Evolutionary conservation across 352 stramenopile genomes (phyloP).

Genomic region (Pythium insidiosum): DNA sequence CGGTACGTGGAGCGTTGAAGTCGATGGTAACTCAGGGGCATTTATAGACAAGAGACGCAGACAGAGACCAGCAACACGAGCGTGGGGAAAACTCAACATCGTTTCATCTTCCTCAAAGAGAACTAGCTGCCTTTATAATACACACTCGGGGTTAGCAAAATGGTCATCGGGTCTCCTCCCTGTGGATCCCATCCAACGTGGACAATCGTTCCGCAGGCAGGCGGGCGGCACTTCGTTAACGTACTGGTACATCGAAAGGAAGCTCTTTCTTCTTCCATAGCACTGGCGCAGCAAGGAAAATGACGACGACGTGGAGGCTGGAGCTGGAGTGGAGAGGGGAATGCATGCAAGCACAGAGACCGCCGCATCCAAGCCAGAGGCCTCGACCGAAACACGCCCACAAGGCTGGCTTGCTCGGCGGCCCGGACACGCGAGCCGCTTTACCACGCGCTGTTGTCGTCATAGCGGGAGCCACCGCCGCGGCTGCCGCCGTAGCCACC

Average conservation of each 20-base stretch:
- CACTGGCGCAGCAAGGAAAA: slow-evolving; percentile 3
- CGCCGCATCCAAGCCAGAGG: slow-evolving; percentile 5
- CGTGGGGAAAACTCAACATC: too few relatives aligned
- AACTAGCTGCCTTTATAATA: slow-evolving; percentile 33
- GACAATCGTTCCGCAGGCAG: slow-evolving; percentile 22
- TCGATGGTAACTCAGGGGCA: too few relatives aligned
- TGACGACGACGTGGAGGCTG: neutral
- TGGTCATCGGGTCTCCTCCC: slow-evolving; percentile 23
- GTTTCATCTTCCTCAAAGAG: slow-evolving; percentile 19
- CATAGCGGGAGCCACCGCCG: slow-evolving; percentile 25
- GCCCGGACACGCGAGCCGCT: neutral
- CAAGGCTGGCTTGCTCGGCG: slow-evolving; percentile 27
- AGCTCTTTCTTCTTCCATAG: slow-evolving; percentile 23
- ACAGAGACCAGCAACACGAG: too few relatives aligned
- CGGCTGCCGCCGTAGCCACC: slow-evolving; percentile 24
- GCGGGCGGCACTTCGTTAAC: slow-evolving; percentile 25
- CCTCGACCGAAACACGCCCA: slow-evolving; percentile 15
- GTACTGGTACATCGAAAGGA: slow-evolving; percentile 28
- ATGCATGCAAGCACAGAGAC: neutral
- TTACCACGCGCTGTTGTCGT: slow-evolving; percentile 89
- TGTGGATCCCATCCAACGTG: slow-evolving; percentile 19
- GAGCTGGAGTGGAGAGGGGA: neutral
- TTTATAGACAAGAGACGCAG: too few relatives aligned
- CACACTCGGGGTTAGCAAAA: slow-evolving; percentile 30
- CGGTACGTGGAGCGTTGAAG: too few relatives aligned